Evolutionary conservation across 495 filamentous ascomycete genomes (phyloP), one percentile per base, ranked within the genome.

Genomic region (Penicillium atrosanguineum): DNA sequence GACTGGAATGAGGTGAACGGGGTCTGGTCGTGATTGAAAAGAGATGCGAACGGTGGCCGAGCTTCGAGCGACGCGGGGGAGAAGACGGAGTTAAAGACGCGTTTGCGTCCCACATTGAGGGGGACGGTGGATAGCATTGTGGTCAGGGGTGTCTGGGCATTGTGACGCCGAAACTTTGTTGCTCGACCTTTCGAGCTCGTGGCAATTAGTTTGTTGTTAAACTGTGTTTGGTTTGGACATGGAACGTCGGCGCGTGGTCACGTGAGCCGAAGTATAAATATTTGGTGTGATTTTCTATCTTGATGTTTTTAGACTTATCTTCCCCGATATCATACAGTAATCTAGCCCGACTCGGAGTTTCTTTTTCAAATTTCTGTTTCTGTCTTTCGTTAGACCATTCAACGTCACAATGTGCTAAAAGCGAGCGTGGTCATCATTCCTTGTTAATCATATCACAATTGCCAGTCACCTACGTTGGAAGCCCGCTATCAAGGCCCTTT

Each of bases 51-150:
- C 18, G 55, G 46, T 40, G 55, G 53, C 18, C 46, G 61, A 44
- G 59, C 51, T 56, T 73, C 68, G 21, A 72, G 56, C 16, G 69
- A 70, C 41, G 73, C 62, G 46, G 77, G 72, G 48, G 79, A 71
- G 59, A 83, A 82, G 26, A 83, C 79, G 16, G 80, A 79, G 48
- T 57, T 67, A 57, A 81, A 79, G 21, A 81, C 70, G 57, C 73
- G 76, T 60, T 67, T 69, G 45, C 73, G 70, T 45, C 63, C 65
- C 43, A 58, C 52, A 56, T 64, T 68, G 51, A 69, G 66, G 42
- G 69, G 56, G 26, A 53, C 52, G 42, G 64, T 62, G 18, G 66
- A 60, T 15, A 57, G 14, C 60, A 64, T 69, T 40, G 43, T 65
- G 41, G 28, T 58, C 41, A 63, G 19, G 38, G 41, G 25, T 37